Evolutionary conservation across 495 filamentous ascomycete genomes (phyloP), one percentile per base, ranked within the genome.

Genomic region (Penicillium flavigenum): DNA sequence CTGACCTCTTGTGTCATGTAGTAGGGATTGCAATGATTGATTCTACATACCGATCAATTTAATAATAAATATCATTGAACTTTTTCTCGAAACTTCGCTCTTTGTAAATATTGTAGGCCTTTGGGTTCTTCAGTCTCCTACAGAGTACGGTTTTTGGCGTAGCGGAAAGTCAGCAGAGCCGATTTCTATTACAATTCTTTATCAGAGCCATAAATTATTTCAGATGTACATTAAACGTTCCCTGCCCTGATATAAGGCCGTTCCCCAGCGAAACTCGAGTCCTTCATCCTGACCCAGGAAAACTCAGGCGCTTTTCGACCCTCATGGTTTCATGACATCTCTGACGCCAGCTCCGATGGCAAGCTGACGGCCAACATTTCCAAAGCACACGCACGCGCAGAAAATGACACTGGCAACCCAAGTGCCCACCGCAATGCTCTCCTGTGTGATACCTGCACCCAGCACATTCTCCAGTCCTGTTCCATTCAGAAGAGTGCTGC

Each of bases 361-460:
- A 54, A 97, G 75, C 69, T 91, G 79, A 59, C 94, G 78, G 9
- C 94, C 94, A 64, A 98, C 88, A 71, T 96, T 97, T 24, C 94
- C 94, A 81, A 98, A 97, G 72, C 92, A 97, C 27, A 98, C 86
- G 60, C 89, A 90, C 50, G 86, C 90, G 70, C 94, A 96, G 75
- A 97, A 98, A 62, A 98, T 68, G 32, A 97, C 91, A 68, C 89
- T 95, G 27, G 90, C 79, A 61, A 96, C 84, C 93, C 94, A 98
- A 10, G 90, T 89, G 29, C 82, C 82, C 36, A 87, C 86, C 12
- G 89, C 93, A 22, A 96, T 73, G 54, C 77, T 87, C 70, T 96
- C 91, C 59, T 88, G 84, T 42, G 81, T 87, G 7, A 89, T 76
- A 3, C 85, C 63, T 7, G 82, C 82, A 20, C 72, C 78, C 45